Conservation (phyloP, 1,139 yeast species). For the Kurtzmaniella quercitrusa region DNA sequence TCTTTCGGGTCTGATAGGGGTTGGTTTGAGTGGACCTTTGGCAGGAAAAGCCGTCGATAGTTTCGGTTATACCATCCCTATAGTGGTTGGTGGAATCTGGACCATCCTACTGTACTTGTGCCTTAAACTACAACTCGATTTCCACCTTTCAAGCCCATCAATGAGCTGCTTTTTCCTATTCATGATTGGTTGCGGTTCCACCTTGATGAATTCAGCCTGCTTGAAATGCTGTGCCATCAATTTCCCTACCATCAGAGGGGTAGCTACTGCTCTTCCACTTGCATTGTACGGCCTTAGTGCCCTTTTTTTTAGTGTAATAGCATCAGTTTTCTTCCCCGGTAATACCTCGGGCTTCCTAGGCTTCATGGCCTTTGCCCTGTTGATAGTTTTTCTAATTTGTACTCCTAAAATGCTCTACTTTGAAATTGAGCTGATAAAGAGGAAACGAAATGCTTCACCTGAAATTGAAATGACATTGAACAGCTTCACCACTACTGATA, state of each 20-base stretch:
- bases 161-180: constrained; percentile 37
- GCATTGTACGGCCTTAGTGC: constrained; percentile 61
- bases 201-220: constrained; percentile 48
- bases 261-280: constrained; percentile 57
- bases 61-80: constrained; percentile 44
- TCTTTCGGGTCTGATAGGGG: constrained; percentile 55
- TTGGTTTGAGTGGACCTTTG: constrained; percentile 52
- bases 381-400: constrained; percentile 34
- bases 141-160: constrained; percentile 21
- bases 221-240: constrained; percentile 56
- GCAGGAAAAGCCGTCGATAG: constrained; percentile 60
- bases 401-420: constrained; percentile 45
- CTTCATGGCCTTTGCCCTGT: constrained; percentile 39
- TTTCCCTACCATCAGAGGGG: constrained; percentile 53
- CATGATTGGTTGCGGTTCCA: constrained; percentile 51
- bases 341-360: constrained; percentile 48
- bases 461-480: constrained; percentile 2
- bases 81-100: constrained; percentile 39
- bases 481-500: neutral
- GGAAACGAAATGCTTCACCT: neutral
- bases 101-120: constrained; percentile 45
- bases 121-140: constrained; percentile 43
- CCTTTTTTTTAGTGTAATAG: constrained; percentile 47
- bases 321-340: constrained; percentile 45
- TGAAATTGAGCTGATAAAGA: constrained; percentile 30